Percentiles rank a stretch among this genome's conserved stretches.
These are phyloP conservation scores for Rhizophora apiculata DNA, from an alignment of 345 rosid species.

Conservation along the genomic window DNA sequence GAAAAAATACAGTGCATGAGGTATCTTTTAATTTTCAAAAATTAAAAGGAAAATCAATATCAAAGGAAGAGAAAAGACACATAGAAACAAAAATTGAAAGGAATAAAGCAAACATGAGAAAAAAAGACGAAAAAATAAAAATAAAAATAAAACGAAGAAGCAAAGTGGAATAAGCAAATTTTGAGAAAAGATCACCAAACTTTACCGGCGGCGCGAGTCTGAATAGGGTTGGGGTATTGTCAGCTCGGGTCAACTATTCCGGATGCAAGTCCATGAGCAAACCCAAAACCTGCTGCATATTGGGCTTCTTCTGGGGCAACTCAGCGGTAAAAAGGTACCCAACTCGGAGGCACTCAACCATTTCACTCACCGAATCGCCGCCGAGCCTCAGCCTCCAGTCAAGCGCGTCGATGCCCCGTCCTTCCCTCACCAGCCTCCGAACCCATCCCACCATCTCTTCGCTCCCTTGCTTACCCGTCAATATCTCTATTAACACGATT, in stretches of 20 bases:
- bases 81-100: not conserved
- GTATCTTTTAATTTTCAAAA: not conserved
- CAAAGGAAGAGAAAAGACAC: slow-evolving; percentile 9
- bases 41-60: slow-evolving; percentile 11
- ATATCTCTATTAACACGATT: slow-evolving; percentile 58
- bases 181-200: not conserved
- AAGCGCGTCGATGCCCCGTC: slow-evolving; percentile 54
- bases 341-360: slow-evolving; percentile 79
- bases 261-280: slow-evolving; percentile 73
- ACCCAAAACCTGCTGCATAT: slow-evolving; percentile 90
- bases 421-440: slow-evolving; percentile 64
- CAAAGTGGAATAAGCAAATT: not conserved
- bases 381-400: slow-evolving; percentile 54
- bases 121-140: not conserved
- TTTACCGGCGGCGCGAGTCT: not conserved
- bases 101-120: not conserved
- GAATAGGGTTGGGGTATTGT: not conserved
- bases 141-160: not conserved
- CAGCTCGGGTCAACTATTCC: not conserved
- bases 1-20: not conserved
- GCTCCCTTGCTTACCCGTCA: slow-evolving; percentile 62
- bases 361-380: slow-evolving; percentile 56
- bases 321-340: slow-evolving; percentile 87
- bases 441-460: slow-evolving; percentile 52
- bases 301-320: slow-evolving; percentile 65